Conservation (phyloP, 371 early-diverging fungal genomes). For the Zychaea mexicana region DNA sequence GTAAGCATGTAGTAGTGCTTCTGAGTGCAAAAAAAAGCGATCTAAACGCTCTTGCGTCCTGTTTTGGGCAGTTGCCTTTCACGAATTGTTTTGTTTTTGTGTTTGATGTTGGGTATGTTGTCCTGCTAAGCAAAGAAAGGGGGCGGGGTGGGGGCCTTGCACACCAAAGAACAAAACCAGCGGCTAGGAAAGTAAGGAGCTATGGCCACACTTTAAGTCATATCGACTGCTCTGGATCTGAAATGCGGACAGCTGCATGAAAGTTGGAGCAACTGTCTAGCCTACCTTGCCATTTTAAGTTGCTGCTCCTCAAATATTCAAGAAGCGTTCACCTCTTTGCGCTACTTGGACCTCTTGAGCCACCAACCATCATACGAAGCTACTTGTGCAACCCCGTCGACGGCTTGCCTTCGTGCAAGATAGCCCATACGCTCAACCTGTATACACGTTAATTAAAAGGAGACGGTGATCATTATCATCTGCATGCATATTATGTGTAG, state of each 20-base stretch:
- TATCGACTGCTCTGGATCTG: not conserved
- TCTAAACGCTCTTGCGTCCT: too few relatives aligned
- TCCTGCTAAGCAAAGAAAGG: too few relatives aligned
- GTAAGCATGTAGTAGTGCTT: too few relatives aligned
- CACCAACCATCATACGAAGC: too few relatives aligned
- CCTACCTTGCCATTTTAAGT: not conserved
- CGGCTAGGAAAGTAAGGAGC: not conserved
- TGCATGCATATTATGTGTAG: not conserved
- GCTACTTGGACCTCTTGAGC: not conserved
- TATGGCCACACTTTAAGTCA: not conserved
- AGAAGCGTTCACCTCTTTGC: not conserved
- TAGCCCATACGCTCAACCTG: not conserved
- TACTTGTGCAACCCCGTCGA: too few relatives aligned
- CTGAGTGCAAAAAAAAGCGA: too few relatives aligned
- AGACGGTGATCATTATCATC: not conserved
- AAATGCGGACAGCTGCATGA: not conserved
- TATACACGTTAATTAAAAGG: not conserved
- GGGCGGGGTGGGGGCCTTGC: not conserved
- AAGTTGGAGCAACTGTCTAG: not conserved
- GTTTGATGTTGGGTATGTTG: too few relatives aligned
- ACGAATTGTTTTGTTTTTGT: too few relatives aligned
- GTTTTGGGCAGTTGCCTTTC: too few relatives aligned
- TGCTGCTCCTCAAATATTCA: not conserved
- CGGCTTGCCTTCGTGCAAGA: too few relatives aligned
- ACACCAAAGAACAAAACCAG: not conserved